Evolutionary conservation across 441 rosid genomes (phyloP), one percentile per base, ranked within the genome.

Genomic region (Croton setiger): DNA sequence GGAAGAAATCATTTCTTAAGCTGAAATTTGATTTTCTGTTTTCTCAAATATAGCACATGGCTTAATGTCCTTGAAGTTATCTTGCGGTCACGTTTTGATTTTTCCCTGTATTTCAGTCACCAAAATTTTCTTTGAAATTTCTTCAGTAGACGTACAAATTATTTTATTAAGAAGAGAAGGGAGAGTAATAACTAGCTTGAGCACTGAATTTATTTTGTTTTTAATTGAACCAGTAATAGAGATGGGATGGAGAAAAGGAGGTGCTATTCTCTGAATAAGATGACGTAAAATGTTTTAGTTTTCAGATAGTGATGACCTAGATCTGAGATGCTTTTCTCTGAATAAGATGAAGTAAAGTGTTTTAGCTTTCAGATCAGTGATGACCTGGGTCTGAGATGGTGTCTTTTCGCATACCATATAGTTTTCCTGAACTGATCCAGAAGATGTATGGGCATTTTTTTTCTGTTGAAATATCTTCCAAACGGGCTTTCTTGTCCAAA

Each of bases 1-100:
- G 35, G 14, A 35, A 41, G n/a, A 37, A 45, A 71, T 31, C 23
- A 17, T 43, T 13, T 43, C 51, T 44, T 52, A 18, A 52, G 44
- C 37, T n/a, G n/a, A 51, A 53, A 56, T 49, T 55, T 18, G 2
- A 31, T 33, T 64, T 73, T 62, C 54, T 61, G 51, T 49, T 18
- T 65, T 48, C 39, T 44, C 52, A 41, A 9, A 66, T 72, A 23
- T 48, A 72, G n/a, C 51, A 48, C 47, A 27, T 72, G 45, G 52
- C 60, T 20, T 23, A 14, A 36, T 66, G 21, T 41, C 66, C 66
- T 49, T 59, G 47, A 56, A 49, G 47, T 51, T 54, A 36, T n/a
- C n/a, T n/a, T n/a, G n/a, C n/a, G n/a, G n/a, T n/a, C n/a, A n/a
- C n/a, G n/a, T n/a, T n/a, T n/a, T n/a, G n/a, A n/a, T n/a, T n/a